A percentile compares a stretch with the other conserved stretches of the same genome.
Evolutionary conservation across 129 eudicot species (phyloP).

Genomic region (Solidago caesia): DNA sequence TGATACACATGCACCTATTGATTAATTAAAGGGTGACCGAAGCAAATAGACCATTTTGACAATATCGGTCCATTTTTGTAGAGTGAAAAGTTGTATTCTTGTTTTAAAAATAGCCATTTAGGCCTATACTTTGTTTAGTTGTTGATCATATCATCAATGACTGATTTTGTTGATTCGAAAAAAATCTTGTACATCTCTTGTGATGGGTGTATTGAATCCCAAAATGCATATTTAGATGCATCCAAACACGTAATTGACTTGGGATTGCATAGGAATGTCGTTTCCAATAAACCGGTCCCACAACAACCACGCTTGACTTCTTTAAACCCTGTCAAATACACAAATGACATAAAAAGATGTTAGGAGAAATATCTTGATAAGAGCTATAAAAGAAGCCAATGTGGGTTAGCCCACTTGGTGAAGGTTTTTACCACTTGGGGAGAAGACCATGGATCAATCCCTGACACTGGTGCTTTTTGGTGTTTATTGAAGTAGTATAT

Average conservation of each 20-base stretch:
- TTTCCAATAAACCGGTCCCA: slow-evolving; percentile 69
- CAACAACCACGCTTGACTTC: slow-evolving; percentile 62
- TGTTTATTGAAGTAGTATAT: too few relatives aligned
- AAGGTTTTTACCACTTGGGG: too few relatives aligned
- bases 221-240: slow-evolving; percentile 53
- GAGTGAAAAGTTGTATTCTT: background rate
- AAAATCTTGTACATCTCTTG: slow-evolving; percentile 32
- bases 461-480: too few relatives aligned
- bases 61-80: background rate
- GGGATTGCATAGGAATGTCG: slow-evolving; percentile 51
- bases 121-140: background rate
- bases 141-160: slow-evolving; percentile 38
- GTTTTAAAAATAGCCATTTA: background rate
- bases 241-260: slow-evolving; percentile 44
- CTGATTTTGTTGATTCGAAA: slow-evolving; percentile 31
- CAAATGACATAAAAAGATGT: slow-evolving; percentile 6
- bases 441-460: too few relatives aligned
- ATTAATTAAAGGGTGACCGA: background rate
- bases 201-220: slow-evolving; percentile 64
- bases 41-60: background rate
- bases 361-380: background rate
- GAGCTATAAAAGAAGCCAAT: background rate
- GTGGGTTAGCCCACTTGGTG: too few relatives aligned
- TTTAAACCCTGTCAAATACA: slow-evolving; percentile 37
- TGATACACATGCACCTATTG: background rate